Conservation (phyloP, 768 basidiomycete species). For the Obba rivulosa region DNA sequence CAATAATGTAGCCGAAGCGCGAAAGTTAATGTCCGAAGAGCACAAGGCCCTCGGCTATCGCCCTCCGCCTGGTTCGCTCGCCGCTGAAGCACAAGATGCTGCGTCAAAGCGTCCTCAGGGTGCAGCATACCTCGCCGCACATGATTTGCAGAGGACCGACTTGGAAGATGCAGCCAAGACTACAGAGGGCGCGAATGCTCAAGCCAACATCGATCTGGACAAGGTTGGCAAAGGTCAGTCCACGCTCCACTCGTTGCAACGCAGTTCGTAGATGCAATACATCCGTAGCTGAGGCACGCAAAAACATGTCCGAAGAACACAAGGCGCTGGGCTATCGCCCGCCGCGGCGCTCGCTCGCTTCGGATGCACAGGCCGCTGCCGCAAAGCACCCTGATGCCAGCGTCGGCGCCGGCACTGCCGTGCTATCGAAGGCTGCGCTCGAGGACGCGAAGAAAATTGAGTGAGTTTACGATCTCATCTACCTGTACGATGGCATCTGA, state of each 20-base stretch:
- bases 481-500: background rate
- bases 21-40: constrained; percentile 22
- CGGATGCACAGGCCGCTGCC: constrained; percentile 28
- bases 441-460: constrained; percentile 21
- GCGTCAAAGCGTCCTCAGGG: constrained; percentile 22
- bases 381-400: constrained; percentile 24
- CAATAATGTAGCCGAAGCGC: constrained; percentile 12
- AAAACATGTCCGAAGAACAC: constrained; percentile 32
- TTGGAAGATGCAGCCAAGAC: constrained; percentile 15
- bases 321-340: constrained; percentile 31
- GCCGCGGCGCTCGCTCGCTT: constrained; percentile 30
- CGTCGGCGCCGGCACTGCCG: constrained; percentile 10
- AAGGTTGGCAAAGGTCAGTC: constrained; percentile 12
- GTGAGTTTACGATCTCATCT: constrained; percentile 4
- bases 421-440: constrained; percentile 18
- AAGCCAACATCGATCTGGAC: constrained; percentile 8
- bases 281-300: constrained; percentile 25
- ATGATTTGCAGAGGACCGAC: constrained; percentile 12
- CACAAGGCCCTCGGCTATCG: constrained; percentile 23
- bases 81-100: constrained; percentile 19
- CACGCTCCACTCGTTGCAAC: background rate
- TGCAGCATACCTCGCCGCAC: background rate
- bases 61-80: constrained; percentile 21
- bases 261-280: background rate
- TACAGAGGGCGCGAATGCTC: constrained; percentile 1